Conservation (phyloP, 495 filamentous ascomycete genomes). For the Penicillium argentinense region DNA sequence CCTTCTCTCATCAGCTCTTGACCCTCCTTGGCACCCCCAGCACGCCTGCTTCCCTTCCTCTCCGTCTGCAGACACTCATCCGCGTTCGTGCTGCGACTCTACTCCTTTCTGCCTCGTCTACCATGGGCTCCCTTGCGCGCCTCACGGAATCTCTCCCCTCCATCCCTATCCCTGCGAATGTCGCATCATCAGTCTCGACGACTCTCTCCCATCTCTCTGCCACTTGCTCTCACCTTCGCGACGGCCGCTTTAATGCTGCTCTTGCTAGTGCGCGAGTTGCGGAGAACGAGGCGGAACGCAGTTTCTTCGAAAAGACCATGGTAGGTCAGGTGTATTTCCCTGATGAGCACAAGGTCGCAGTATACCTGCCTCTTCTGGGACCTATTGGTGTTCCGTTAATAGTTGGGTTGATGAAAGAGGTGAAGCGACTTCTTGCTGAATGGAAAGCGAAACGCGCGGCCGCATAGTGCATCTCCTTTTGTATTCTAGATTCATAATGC, state of each 20-base stretch:
- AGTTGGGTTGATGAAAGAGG: conserved; percentile 78
- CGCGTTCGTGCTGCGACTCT: conserved; percentile 84
- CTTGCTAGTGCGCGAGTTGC: conserved; percentile 80
- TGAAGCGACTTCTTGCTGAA: conserved; percentile 52
- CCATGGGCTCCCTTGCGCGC: conserved; percentile 87
- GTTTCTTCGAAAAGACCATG: conserved; percentile 99
- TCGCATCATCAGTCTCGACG: conserved; percentile 79
- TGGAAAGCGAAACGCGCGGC: conserved; percentile 28
- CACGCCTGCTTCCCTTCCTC: conserved; percentile 73
- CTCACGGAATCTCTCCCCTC: conserved; percentile 81
- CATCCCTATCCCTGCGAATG: conserved; percentile 84
- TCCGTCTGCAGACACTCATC: conserved; percentile 80
- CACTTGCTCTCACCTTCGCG: conserved; percentile 71
- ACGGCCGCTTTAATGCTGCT: conserved; percentile 63
- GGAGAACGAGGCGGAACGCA: conserved; percentile 84
- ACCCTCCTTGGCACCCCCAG: conserved; percentile 85
- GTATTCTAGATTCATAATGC: too few relatives aligned
- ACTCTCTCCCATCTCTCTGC: conserved; percentile 74
- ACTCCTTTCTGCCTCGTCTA: conserved; percentile 86
- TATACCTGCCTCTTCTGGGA: conserved; percentile 88
- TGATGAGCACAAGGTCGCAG: conserved; percentile 97
- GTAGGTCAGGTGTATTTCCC: conserved; percentile 97
- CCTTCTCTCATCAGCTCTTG: conserved; percentile 89
- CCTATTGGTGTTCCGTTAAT: conserved; percentile 89
- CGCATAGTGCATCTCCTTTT: background rate